Evolutionary conservation across 345 rosid species (phyloP), one percentile per base, ranked within the genome.

Genomic region (Gossypium longicalyx): DNA sequence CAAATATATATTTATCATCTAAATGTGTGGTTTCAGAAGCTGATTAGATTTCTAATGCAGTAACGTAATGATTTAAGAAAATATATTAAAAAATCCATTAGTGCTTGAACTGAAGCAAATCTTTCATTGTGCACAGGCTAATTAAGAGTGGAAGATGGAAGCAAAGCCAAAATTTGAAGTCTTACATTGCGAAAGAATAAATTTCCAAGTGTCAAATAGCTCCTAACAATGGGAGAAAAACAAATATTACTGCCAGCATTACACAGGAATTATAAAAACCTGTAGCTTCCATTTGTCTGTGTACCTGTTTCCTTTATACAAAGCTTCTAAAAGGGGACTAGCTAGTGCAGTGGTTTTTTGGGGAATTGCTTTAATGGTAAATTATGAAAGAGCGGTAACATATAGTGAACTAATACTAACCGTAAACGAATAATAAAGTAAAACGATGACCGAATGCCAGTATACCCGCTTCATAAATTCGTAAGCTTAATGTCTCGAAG

Each of bases 401-500:
- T 70, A 44, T 68, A 13, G 19, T 65, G 73, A 77, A 69, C 56
- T 47, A 29, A 63, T 12, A 53, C 78, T 74, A 74, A 20, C 64
- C 11, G 41, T 44, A 51, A 27, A 43, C 27, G 6, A 8, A 16
- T n/a, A 38, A 29, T 34, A 41, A 54, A 11, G 57, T 49, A 20
- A 17, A 51, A 41, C 2, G 38, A 63, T 2, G n/a, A 59, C 11
- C 34, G 15, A 7, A 9, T 1, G 19, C 41, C 62, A 67, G 20
- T 27, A 52, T 27, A 1, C 52, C 63, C 15, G 58, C 43, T 57
- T 44, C 44, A 65, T 51, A 51, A 51, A 51, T 29, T 73, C 80
- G 86, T 86, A 85, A 76, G 72, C 80, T 60, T 83, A 81, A 75
- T 84, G 75, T 29, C 73, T 70, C 29, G 70, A 48, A 19, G 70